A percentile compares a stretch with the other conserved stretches of the same genome.
These are phyloP conservation scores for Diaporthe capsici DNA, from an alignment of 2,329 filamentous ascomycete species.

Conservation along the genomic window DNA sequence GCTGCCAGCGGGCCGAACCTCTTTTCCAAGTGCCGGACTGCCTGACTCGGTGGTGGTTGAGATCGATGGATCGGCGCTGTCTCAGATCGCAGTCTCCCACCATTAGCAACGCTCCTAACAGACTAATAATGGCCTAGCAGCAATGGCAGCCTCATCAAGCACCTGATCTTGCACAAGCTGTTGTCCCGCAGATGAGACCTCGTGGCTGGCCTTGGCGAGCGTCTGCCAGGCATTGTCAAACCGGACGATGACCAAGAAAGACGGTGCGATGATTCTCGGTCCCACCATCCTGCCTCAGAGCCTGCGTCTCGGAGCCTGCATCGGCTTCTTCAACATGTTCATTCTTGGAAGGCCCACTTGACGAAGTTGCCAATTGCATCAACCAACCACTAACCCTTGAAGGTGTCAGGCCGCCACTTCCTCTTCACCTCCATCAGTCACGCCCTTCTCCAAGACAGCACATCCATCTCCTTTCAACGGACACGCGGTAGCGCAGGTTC, in stretches of 20 bases:
- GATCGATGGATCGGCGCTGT: slow-evolving; percentile 23
- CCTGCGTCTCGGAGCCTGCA: neutral
- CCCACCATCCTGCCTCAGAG: too few species aligned
- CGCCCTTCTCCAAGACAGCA: neutral
- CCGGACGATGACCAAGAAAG: neutral
- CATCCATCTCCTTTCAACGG: neutral
- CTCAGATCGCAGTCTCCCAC: slow-evolving; percentile 10
- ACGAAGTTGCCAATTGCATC: neutral
- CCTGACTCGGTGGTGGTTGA: slow-evolving; percentile 18
- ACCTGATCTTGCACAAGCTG: slow-evolving; percentile 7
- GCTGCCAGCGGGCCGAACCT: slow-evolving; percentile 29
- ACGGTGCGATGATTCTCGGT: neutral
- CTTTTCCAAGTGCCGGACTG: slow-evolving; percentile 26
- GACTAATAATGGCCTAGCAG: neutral
- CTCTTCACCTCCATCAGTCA: neutral
- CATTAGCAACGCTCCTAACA: neutral
- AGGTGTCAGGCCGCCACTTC: neutral
- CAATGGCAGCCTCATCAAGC: neutral
- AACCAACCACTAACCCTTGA: neutral
- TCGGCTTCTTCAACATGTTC: neutral
- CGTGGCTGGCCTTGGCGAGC: neutral
- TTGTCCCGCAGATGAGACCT: neutral
- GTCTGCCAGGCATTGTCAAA: neutral
- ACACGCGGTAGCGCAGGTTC: neutral
- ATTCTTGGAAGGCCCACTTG: neutral